Evolutionary conservation across 345 rosid species (phyloP).

Genomic region (Citrus trifoliata): DNA sequence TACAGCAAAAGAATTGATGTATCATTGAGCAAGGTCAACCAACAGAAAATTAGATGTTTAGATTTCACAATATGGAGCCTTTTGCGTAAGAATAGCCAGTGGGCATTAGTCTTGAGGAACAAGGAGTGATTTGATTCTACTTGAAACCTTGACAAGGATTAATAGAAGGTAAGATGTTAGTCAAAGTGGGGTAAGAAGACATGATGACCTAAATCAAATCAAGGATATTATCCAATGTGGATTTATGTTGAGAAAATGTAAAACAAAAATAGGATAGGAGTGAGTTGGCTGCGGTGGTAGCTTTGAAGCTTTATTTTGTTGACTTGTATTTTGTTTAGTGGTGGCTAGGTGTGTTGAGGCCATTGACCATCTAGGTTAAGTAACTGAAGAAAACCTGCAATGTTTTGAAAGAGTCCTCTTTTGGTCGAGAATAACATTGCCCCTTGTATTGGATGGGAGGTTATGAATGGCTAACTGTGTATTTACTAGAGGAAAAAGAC

Average conservation of each 20-base stretch:
- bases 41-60: neutral
- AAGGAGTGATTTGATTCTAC: neutral
- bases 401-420: neutral
- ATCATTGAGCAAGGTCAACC: neutral
- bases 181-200: neutral
- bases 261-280: neutral
- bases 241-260: neutral
- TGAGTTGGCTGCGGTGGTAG: neutral
- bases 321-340: neutral
- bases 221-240: neutral
- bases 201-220: neutral
- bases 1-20: neutral
- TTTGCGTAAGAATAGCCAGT: neutral
- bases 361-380: neutral
- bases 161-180: slow-evolving; percentile 1
- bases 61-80: neutral
- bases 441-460: neutral
- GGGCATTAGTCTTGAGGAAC: neutral
- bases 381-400: neutral
- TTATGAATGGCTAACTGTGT: neutral
- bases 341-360: neutral
- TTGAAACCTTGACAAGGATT: neutral
- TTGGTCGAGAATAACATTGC: neutral
- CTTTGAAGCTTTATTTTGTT: neutral
- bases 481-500: neutral